phyloP scores from a whole-genome alignment of 495 filamentous ascomycete species.

The Pseudotulostoma volvatum region DNA sequence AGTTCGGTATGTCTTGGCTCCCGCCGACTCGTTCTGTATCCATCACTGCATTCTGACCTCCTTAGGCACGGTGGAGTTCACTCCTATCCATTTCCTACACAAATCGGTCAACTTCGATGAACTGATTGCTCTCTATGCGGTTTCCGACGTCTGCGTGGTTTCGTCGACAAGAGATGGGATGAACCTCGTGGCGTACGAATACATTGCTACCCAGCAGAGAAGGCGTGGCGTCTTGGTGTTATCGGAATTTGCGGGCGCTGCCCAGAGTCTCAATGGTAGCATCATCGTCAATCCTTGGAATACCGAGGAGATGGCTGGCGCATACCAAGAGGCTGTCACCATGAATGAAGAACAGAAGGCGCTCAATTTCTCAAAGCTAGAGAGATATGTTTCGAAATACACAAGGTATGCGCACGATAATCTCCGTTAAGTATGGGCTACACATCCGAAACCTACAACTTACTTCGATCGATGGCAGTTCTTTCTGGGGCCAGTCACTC shows the following conservation, averaged over 20 bases:
- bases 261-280: slow-evolving; percentile 66
- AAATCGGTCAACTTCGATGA: slow-evolving; percentile 72
- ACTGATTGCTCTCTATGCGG: slow-evolving; percentile 67
- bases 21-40: not conserved
- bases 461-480: too few species aligned
- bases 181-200: slow-evolving; percentile 86
- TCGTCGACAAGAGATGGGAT: slow-evolving; percentile 79
- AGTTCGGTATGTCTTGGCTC: slow-evolving; percentile 38
- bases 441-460: too few species aligned
- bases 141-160: slow-evolving; percentile 73
- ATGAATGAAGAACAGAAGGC: slow-evolving; percentile 60
- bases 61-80: slow-evolving; percentile 65
- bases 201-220: slow-evolving; percentile 68
- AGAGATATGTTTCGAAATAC: slow-evolving; percentile 75
- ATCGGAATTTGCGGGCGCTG: slow-evolving; percentile 76
- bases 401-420: too few species aligned
- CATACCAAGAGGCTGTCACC: slow-evolving; percentile 69
- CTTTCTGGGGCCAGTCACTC: slow-evolving; percentile 95
- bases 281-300: slow-evolving; percentile 84
- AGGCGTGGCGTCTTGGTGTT: slow-evolving; percentile 72
- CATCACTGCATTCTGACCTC: slow-evolving; percentile 1
- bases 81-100: slow-evolving; percentile 84
- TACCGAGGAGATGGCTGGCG: slow-evolving; percentile 67
- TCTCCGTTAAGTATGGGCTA: too few species aligned
- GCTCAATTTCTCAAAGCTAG: slow-evolving; percentile 60